A percentile compares a stretch with the other conserved stretches of the same genome.
phyloP scores from a whole-genome alignment of 1,284 basidiomycete genomes.

The Moniliella sp. region DNA sequence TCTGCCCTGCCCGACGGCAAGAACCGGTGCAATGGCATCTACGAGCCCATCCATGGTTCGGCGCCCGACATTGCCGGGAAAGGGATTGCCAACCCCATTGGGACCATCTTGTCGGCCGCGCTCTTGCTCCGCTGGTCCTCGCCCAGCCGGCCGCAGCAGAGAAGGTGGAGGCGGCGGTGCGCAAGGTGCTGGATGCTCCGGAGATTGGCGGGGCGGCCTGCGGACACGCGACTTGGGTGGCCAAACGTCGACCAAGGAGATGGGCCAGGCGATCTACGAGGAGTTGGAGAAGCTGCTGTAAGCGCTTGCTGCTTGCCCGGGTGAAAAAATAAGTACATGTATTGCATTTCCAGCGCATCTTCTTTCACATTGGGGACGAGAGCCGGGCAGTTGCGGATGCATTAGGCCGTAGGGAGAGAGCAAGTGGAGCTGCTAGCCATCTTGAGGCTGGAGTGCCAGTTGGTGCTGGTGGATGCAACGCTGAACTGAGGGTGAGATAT shows the following conservation, averaged over 20 bases:
- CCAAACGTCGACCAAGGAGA: constrained; percentile 48
- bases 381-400: no score
- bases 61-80: constrained; percentile 81
- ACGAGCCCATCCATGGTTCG: constrained; percentile 59
- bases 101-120: constrained; percentile 89
- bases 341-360: no score
- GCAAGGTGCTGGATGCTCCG: constrained; percentile 59
- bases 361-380: no score
- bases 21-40: constrained; percentile 52
- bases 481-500: no score
- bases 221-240: constrained; percentile 78
- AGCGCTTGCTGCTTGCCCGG: no score
- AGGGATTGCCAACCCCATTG: constrained; percentile 87
- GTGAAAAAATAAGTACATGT: no score
- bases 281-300: constrained; percentile 48
- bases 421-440: no score
- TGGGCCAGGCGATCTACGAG: constrained; percentile 66
- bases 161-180: constrained; percentile 67
- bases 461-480: no score
- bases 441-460: no score
- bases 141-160: constrained; percentile 52
- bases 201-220: constrained; percentile 45
- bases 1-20: constrained; percentile 65
- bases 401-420: no score
- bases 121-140: constrained; percentile 88